These are phyloP conservation scores for Phytopythium mirpurense DNA, from an alignment of 352 stramenopile species.

Conservation along the genomic window DNA sequence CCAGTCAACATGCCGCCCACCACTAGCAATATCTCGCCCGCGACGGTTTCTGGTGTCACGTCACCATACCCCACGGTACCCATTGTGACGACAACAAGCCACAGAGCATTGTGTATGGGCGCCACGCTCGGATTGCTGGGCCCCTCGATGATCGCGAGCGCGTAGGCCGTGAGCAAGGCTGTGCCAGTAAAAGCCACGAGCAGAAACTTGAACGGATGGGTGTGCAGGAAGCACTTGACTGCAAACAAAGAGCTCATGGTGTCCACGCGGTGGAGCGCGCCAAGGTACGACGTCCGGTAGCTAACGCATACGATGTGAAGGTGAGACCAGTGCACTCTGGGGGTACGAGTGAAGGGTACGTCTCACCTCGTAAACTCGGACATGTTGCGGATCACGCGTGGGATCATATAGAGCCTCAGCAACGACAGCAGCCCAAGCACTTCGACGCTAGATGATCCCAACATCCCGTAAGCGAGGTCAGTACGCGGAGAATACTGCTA, in stretches of 20 bases:
- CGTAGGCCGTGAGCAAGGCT: constrained; percentile 53
- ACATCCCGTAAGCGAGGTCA: neutral
- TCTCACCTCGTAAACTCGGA: constrained; percentile 69
- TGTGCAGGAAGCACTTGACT: constrained; percentile 73
- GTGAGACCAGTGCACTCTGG: neutral
- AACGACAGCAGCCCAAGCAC: constrained; percentile 59
- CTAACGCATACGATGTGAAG: constrained; percentile 14
- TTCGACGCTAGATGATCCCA: constrained; percentile 36
- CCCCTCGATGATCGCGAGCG: constrained; percentile 59
- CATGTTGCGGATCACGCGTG: constrained; percentile 65
- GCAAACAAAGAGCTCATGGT: constrained; percentile 75
- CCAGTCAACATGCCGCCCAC: constrained; percentile 62
- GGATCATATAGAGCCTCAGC: constrained; percentile 73
- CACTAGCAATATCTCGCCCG: constrained; percentile 54
- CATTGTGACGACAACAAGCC: constrained; percentile 75
- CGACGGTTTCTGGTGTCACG: constrained; percentile 40
- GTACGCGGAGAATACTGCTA: neutral
- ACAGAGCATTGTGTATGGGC: constrained; percentile 51
- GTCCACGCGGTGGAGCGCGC: constrained; percentile 67
- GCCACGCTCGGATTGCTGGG: constrained; percentile 61
- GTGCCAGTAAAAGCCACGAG: constrained; percentile 28
- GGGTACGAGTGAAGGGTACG: no score
- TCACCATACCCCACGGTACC: constrained; percentile 75
- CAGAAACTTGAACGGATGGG: constrained; percentile 62
- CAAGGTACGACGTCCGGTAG: constrained; percentile 73